Evolutionary conservation across 768 basidiomycete genomes (phyloP).

Genomic region (Mycena floridula): DNA sequence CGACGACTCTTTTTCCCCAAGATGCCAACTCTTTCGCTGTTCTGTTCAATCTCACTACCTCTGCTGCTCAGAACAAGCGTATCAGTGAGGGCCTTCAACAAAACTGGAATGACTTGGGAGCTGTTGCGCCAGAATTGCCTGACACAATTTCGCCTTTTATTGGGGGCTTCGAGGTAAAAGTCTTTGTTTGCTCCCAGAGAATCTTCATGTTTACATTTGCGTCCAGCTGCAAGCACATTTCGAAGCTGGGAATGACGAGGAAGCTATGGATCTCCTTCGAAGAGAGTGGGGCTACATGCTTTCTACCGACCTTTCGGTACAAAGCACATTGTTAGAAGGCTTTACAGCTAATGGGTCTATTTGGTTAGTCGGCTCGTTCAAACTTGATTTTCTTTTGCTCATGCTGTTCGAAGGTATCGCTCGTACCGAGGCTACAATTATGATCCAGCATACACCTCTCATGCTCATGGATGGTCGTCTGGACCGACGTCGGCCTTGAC

Average conservation of each 20-base stretch:
- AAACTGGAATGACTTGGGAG: conserved; percentile 49
- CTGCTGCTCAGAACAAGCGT: conserved; percentile 26
- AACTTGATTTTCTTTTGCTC: neutral
- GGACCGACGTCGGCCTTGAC: conserved; percentile 54
- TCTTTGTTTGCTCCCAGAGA: no score
- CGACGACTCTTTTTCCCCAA: conserved; percentile 47
- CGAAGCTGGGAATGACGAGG: conserved; percentile 40
- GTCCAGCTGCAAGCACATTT: conserved; percentile 60
- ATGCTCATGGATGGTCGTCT: conserved; percentile 54
- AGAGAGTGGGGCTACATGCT: conserved; percentile 59
- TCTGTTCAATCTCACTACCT: conserved; percentile 43
- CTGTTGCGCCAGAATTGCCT: conserved; percentile 49
- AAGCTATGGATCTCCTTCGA: conserved; percentile 46
- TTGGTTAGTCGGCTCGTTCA: conserved; percentile 35
- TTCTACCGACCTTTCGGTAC: conserved; percentile 46
- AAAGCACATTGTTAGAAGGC: conserved; percentile 54
- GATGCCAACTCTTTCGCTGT: conserved; percentile 55
- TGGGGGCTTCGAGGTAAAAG: conserved; percentile 50
- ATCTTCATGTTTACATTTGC: no score
- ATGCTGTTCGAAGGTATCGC: conserved; percentile 33
- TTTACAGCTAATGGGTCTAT: conserved; percentile 54
- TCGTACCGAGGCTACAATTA: conserved; percentile 48
- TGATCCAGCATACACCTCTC: conserved; percentile 54
- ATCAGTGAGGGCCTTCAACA: conserved; percentile 41
- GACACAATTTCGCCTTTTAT: conserved; percentile 59